Percentiles rank a stretch among this genome's conserved stretches.
Evolutionary conservation across 1,284 basidiomycete species (phyloP).

Genomic region (Malassezia sp.): DNA sequence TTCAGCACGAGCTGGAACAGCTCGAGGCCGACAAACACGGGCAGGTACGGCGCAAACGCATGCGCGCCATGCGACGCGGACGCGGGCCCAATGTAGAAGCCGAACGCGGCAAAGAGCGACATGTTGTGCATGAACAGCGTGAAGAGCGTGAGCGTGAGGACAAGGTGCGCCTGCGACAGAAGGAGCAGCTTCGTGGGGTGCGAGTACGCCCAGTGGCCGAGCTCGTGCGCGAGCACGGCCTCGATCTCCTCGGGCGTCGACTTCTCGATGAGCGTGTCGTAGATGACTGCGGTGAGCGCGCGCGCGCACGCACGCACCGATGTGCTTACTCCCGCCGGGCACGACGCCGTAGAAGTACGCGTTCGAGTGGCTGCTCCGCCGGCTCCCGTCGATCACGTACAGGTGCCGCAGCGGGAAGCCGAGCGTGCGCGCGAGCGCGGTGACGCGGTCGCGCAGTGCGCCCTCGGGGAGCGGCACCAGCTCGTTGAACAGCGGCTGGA

Average conservation of each 20-base stretch:
- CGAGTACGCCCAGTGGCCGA: constrained; percentile 55
- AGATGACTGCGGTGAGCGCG: constrained; percentile 56
- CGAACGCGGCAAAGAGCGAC: constrained; percentile 69
- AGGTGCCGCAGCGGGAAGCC: constrained; percentile 87
- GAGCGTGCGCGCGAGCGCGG: constrained; percentile 50
- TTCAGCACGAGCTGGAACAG: constrained; percentile 42
- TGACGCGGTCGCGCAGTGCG: constrained; percentile 34
- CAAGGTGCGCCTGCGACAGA: constrained; percentile 74
- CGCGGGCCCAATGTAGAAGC: constrained; percentile 52
- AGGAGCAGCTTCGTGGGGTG: constrained; percentile 80
- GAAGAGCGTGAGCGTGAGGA: constrained; percentile 75
- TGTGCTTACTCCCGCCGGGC: constrained; percentile 43
- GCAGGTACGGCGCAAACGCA: constrained; percentile 26
- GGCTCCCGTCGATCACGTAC: constrained; percentile 94
- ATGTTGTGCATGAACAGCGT: constrained; percentile 75
- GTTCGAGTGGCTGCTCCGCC: constrained; percentile 84
- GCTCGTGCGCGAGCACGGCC: constrained; percentile 61
- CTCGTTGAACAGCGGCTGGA: constrained; percentile 94
- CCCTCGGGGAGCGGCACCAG: constrained; percentile 62
- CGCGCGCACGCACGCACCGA: constrained; percentile 50
- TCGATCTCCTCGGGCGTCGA: constrained; percentile 58
- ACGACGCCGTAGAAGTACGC: constrained; percentile 52
- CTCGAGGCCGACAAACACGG: constrained; percentile 40
- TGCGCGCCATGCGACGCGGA: constrained; percentile 4
- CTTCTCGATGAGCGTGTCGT: constrained; percentile 87